A percentile compares a stretch with the other conserved stretches of the same genome.
These are phyloP conservation scores for Buddleja alternifolia DNA, from an alignment of 257 asterid genomes.

Conservation along the genomic window DNA sequence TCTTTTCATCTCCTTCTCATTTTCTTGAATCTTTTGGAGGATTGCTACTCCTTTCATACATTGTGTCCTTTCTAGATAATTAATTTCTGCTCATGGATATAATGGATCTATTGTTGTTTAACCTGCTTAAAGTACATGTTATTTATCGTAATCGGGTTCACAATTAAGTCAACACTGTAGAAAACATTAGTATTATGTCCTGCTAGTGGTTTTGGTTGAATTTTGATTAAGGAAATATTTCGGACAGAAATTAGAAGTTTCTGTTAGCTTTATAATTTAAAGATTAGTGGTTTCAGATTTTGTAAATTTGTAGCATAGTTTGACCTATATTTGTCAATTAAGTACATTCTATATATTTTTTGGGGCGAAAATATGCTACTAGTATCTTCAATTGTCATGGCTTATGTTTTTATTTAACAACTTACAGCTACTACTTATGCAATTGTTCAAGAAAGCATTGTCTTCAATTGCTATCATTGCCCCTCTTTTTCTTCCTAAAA, in stretches of 20 bases:
- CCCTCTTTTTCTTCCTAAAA: too few relatives aligned
- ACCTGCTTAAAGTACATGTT: neutral
- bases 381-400: too few relatives aligned
- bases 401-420: too few relatives aligned
- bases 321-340: neutral
- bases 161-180: neutral
- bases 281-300: neutral
- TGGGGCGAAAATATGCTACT: too few relatives aligned
- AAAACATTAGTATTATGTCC: neutral
- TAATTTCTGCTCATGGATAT: neutral
- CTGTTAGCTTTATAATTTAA: neutral
- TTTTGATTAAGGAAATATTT: neutral
- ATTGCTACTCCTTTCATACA: neutral
- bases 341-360: neutral
- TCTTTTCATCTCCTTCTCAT: too few relatives aligned
- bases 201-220: neutral
- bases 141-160: neutral
- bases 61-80: too few relatives aligned
- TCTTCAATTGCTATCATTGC: neutral
- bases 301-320: neutral
- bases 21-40: too few relatives aligned
- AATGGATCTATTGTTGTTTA: neutral
- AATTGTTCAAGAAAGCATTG: neutral
- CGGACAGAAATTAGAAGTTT: neutral
- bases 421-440: neutral